These are phyloP conservation scores for Xerocomellus intermedius DNA, from an alignment of 768 basidiomycete genomes.

Conservation along the genomic window DNA sequence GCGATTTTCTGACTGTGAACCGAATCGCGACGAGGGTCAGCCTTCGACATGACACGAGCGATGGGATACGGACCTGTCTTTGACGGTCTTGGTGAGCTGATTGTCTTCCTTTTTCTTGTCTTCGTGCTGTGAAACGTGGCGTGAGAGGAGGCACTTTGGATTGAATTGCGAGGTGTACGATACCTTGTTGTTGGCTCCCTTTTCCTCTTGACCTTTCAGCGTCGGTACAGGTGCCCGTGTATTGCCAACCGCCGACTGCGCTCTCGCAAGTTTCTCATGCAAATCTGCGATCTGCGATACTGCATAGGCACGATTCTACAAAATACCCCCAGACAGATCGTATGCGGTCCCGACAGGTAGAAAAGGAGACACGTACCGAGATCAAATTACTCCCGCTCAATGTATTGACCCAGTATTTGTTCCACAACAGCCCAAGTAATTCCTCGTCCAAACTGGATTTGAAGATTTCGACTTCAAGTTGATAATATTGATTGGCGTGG, in stretches of 20 bases:
- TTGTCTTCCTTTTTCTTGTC: constrained; percentile 89
- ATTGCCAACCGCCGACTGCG: constrained; percentile 52
- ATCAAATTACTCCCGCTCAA: constrained; percentile 90
- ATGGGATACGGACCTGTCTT: constrained; percentile 65
- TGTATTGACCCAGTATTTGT: constrained; percentile 99
- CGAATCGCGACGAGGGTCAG: background rate
- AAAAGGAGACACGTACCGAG: constrained; percentile 53
- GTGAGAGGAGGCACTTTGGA: background rate
- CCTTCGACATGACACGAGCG: background rate
- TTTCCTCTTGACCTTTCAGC: constrained; percentile 52
- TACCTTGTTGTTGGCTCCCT: constrained; percentile 42
- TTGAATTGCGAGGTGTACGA: background rate
- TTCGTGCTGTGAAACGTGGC: constrained; percentile 36
- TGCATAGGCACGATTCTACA: constrained; percentile 89
- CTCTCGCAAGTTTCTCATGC: constrained; percentile 83
- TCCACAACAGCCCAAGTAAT: constrained; percentile 90
- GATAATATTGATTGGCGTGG: constrained; percentile 95
- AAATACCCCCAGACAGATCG: background rate
- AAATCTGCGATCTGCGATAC: constrained; percentile 89
- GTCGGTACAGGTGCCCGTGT: constrained; percentile 59
- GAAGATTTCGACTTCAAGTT: constrained; percentile 92
- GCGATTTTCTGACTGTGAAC: constrained; percentile 76
- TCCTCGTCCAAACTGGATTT: constrained; percentile 87
- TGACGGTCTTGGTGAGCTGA: constrained; percentile 83
- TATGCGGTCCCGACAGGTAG: background rate